These are phyloP conservation scores for Talaromyces sp. DNA, from an alignment of 2,329 filamentous ascomycete species.

Conservation along the genomic window DNA sequence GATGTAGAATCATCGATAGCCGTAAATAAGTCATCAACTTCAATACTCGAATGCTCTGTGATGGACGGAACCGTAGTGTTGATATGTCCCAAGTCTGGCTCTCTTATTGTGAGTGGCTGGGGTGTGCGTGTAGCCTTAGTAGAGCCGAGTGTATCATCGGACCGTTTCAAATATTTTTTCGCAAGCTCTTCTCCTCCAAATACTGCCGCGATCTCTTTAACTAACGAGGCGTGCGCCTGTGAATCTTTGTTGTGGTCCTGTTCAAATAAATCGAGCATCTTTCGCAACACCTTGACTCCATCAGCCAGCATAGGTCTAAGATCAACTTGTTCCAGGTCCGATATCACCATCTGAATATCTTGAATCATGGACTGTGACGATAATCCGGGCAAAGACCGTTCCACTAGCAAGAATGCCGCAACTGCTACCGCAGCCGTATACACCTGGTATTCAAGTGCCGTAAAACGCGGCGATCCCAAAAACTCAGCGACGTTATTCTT, in stretches of 20 bases:
- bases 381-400: slow-evolving; percentile 26
- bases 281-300: slow-evolving; percentile 27
- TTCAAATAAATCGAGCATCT: slow-evolving; percentile 30
- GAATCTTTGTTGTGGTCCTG: slow-evolving; percentile 23
- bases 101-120: not conserved
- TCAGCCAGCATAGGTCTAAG: slow-evolving; percentile 24
- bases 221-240: slow-evolving; percentile 25
- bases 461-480: slow-evolving; percentile 26
- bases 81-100: not conserved
- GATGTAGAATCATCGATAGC: slow-evolving; percentile 1
- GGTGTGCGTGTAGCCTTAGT: not conserved
- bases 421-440: slow-evolving; percentile 31
- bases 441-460: slow-evolving; percentile 29
- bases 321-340: slow-evolving; percentile 26
- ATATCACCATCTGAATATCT: slow-evolving; percentile 30
- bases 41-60: not conserved
- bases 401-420: slow-evolving; percentile 30
- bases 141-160: not conserved
- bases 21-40: not conserved
- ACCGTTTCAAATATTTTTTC: slow-evolving; percentile 29
- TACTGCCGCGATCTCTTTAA: slow-evolving; percentile 27
- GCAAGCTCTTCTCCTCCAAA: slow-evolving; percentile 30
- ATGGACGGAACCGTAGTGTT: not conserved
- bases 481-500: slow-evolving; percentile 24
- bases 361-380: slow-evolving; percentile 24